Conservation (phyloP, 768 basidiomycete genomes). For the Pulveroboletus sp. region DNA sequence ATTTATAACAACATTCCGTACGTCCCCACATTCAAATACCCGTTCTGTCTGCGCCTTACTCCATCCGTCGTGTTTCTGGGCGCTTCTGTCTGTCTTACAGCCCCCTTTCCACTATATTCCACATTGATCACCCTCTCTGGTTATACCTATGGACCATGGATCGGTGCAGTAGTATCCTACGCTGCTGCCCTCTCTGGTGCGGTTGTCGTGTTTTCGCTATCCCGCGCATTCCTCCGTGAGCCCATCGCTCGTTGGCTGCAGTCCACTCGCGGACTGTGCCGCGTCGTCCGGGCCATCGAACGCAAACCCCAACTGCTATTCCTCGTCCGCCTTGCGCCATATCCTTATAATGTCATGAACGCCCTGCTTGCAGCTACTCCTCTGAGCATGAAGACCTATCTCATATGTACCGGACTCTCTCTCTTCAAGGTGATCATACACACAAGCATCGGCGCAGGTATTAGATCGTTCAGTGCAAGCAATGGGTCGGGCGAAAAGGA, state of each 20-base stretch:
- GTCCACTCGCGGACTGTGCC: conserved; percentile 65
- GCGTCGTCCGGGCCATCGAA: conserved; percentile 84
- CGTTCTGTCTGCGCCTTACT: conserved; percentile 9
- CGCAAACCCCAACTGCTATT: conserved; percentile 83
- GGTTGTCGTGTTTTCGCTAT: conserved; percentile 75
- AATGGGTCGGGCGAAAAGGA: conserved; percentile 39
- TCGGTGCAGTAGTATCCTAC: conserved; percentile 84
- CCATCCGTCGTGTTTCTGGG: background rate
- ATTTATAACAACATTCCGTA: conserved; percentile 85
- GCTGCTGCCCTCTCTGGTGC: conserved; percentile 82
- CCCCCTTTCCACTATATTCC: conserved; percentile 88
- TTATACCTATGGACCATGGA: conserved; percentile 84
- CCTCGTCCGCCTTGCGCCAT: conserved; percentile 88
- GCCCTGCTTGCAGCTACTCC: conserved; percentile 84
- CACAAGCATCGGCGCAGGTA: conserved; percentile 81
- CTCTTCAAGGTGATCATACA: conserved; percentile 90
- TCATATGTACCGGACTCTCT: conserved; percentile 73
- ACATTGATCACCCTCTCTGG: conserved; percentile 90
- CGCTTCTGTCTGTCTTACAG: conserved; percentile 36
- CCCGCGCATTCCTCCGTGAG: conserved; percentile 68
- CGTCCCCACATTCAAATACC: conserved; percentile 29
- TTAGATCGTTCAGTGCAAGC: conserved; percentile 67
- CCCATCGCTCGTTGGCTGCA: conserved; percentile 70
- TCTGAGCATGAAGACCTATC: conserved; percentile 75
- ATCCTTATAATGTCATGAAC: conserved; percentile 94